Conservation (phyloP, 2,329 filamentous ascomycete genomes). For the Colletotrichum sp. region DNA sequence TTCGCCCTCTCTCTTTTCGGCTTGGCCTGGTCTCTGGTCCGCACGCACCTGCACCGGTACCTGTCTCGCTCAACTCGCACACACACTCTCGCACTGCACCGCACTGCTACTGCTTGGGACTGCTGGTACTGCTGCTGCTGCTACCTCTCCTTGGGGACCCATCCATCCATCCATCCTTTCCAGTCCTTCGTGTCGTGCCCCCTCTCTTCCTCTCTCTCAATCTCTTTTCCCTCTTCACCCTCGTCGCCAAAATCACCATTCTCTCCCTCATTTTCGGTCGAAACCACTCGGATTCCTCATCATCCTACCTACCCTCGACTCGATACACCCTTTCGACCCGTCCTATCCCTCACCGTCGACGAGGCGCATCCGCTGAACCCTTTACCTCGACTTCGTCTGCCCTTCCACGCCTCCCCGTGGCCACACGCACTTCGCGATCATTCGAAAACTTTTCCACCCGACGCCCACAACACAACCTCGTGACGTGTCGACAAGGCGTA, state of each 20-base stretch:
- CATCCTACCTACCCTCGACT: constrained; percentile 15
- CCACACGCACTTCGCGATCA: constrained; percentile 23
- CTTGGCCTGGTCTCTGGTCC: constrained; percentile 11
- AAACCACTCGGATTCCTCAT: constrained; percentile 11
- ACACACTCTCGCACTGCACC: not conserved
- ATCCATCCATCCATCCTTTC: constrained; percentile 17
- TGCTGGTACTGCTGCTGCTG: not conserved
- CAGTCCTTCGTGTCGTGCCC: constrained; percentile 22
- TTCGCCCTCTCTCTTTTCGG: constrained; percentile 8
- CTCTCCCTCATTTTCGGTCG: constrained; percentile 17
- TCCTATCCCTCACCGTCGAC: constrained; percentile 30
- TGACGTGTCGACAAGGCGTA: not conserved
- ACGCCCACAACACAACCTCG: not conserved
- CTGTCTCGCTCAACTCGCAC: constrained; percentile 19
- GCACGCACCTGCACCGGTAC: constrained; percentile 17
- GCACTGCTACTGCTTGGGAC: constrained; percentile 4
- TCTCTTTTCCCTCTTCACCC: constrained; percentile 20
- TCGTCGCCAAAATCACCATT: constrained; percentile 9
- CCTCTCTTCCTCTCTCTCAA: constrained; percentile 23
- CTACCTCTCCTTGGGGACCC: constrained; percentile 14
- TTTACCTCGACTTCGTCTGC: constrained; percentile 26
- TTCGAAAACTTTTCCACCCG: constrained; percentile 18
- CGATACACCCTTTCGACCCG: constrained; percentile 21
- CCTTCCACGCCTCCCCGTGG: constrained; percentile 20
- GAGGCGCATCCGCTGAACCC: constrained; percentile 30